A percentile compares a stretch with the other conserved stretches of the same genome.
These are phyloP conservation scores for Acanthamoeba sp. DNA, from an alignment of 208 protist genomes.

Conservation along the genomic window DNA sequence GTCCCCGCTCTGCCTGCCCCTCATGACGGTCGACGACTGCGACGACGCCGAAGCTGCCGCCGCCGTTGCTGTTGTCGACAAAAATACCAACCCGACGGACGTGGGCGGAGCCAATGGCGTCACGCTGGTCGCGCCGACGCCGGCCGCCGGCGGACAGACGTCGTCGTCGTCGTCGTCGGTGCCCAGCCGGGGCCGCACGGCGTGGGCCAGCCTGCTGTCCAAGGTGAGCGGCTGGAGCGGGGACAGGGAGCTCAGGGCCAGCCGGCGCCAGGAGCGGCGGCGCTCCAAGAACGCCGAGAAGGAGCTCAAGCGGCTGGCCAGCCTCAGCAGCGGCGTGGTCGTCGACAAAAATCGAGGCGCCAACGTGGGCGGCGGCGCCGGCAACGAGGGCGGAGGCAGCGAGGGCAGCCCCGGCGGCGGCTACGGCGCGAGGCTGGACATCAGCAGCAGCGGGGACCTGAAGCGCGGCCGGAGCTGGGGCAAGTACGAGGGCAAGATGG, in stretches of 20 bases:
- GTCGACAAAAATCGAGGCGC: neutral
- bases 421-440: neutral
- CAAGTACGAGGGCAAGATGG: slow-evolving; percentile 31
- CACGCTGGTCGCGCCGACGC: neutral
- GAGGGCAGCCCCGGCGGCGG: neutral
- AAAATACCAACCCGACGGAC: too few species aligned
- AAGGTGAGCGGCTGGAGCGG: slow-evolving; percentile 13
- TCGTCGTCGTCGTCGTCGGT: too few species aligned
- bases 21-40: neutral
- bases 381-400: neutral
- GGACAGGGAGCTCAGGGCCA: neutral
- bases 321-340: neutral
- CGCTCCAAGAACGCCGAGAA: neutral
- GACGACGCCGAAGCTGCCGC: neutral
- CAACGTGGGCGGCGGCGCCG: neutral
- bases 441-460: neutral
- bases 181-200: neutral
- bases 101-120: too few species aligned
- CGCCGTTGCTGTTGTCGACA: too few species aligned
- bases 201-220: slow-evolving; percentile 1
- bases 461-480: slow-evolving; percentile 5
- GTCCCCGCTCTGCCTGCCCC: neutral
- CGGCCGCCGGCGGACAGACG: too few species aligned
- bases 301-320: neutral
- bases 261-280: neutral